These are phyloP conservation scores for Myxozyma neglecta DNA, from an alignment of 805 yeast species.

Conservation along the genomic window DNA sequence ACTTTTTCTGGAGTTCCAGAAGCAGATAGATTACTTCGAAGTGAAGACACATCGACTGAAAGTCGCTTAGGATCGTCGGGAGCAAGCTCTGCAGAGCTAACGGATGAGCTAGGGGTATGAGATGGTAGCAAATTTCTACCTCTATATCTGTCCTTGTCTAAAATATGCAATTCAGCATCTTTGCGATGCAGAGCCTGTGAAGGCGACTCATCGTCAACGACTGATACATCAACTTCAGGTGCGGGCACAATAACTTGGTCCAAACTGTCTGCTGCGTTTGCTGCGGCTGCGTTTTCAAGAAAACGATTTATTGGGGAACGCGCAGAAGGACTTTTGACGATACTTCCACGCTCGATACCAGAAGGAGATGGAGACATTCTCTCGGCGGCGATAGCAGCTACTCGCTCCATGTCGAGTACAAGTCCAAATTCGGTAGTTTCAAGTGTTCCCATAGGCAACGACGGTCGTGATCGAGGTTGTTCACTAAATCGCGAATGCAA, in stretches of 20 bases:
- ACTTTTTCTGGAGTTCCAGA: conserved; percentile 3
- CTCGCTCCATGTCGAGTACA: conserved; percentile 17
- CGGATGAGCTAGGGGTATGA: conserved; percentile 3
- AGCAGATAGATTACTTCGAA: conserved; percentile 15
- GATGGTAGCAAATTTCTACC: conserved; percentile 8
- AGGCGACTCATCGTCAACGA: conserved; percentile 18
- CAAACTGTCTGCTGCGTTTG: conserved; percentile 3
- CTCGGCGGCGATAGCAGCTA: neutral
- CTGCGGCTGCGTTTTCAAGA: conserved; percentile 4
- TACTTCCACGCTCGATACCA: neutral
- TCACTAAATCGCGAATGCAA: conserved; percentile 1
- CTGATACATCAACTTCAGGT: neutral
- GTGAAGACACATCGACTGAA: conserved; percentile 21
- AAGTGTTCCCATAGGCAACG: conserved; percentile 24
- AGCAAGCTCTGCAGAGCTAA: conserved; percentile 8
- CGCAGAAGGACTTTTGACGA: neutral
- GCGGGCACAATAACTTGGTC: neutral
- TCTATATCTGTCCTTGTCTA: conserved; percentile 17
- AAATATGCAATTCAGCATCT: neutral
- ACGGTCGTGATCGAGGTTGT: neutral
- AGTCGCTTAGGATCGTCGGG: conserved; percentile 21
- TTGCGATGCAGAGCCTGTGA: conserved; percentile 3
- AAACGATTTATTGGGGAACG: neutral
- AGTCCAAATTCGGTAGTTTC: conserved; percentile 22
- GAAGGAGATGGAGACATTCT: conserved; percentile 6